phyloP scores from a whole-genome alignment of 805 yeast genomes.

The Torulaspora microellipsoides region DNA sequence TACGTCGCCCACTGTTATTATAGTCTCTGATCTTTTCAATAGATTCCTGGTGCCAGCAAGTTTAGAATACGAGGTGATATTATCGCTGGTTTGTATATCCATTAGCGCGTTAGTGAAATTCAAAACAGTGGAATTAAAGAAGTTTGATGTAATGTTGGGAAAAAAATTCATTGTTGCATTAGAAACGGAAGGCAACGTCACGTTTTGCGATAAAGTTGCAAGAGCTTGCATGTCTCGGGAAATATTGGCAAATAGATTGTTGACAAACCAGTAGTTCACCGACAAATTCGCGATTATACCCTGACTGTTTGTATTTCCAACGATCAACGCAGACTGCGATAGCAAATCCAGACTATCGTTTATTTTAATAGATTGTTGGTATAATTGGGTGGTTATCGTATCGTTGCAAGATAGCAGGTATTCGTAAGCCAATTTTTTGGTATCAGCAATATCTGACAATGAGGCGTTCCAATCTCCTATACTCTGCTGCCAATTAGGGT shows the following conservation, averaged over 20 bases:
- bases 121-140: no score
- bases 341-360: slow-evolving; percentile 13
- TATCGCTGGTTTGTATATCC: no score
- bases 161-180: neutral
- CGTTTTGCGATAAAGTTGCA: neutral
- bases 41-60: no score
- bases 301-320: slow-evolving; percentile 3
- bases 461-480: slow-evolving; percentile 12
- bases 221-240: slow-evolving; percentile 2
- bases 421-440: slow-evolving; percentile 1
- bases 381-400: slow-evolving; percentile 9
- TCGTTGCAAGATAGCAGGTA: slow-evolving; percentile 9
- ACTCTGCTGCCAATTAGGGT: slow-evolving; percentile 1
- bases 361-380: slow-evolving; percentile 12
- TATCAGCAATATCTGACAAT: slow-evolving; percentile 1
- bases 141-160: no score
- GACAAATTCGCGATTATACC: slow-evolving; percentile 4
- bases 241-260: slow-evolving; percentile 10
- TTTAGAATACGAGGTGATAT: no score
- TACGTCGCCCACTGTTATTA: no score
- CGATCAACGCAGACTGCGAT: slow-evolving; percentile 10
- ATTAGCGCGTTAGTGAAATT: no score
- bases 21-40: no score
- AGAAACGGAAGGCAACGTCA: neutral
- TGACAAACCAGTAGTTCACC: slow-evolving; percentile 13